Evolutionary conservation across 164 flowering plant species (phyloP).

Genomic region (Magnolia changhungtana): DNA sequence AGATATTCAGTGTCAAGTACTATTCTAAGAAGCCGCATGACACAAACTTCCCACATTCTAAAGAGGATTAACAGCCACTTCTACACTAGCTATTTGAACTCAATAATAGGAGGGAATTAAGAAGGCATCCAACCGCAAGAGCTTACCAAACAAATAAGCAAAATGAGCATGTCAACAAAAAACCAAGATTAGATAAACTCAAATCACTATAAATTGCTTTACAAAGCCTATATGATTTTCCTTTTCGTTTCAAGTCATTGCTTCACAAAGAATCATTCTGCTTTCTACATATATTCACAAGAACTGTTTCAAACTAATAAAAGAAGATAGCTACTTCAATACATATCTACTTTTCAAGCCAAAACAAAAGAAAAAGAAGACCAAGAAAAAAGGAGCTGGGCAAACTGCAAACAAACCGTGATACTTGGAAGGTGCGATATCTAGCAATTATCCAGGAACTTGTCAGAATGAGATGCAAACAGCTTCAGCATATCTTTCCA

Average conservation of each 20-base stretch:
- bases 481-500: conserved; percentile 9
- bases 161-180: neutral
- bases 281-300: neutral
- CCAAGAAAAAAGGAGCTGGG: neutral
- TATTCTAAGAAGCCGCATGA: too few species aligned
- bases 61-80: too few species aligned
- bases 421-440: neutral
- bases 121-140: neutral
- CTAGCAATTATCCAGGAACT: neutral
- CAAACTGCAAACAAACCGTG: neutral
- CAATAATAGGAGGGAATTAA: too few species aligned
- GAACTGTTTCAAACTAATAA: neutral
- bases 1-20: too few species aligned
- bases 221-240: neutral
- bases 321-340: neutral
- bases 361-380: neutral
- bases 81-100: too few species aligned
- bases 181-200: neutral
- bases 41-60: too few species aligned
- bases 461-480: neutral
- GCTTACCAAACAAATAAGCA: neutral
- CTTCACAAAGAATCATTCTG: neutral
- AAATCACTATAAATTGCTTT: neutral
- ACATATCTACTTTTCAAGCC: neutral
- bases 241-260: neutral